A percentile compares a stretch with the other conserved stretches of the same genome.
Evolutionary conservation across 345 rosid genomes (phyloP).

Genomic region (Ailanthus altissimus): DNA sequence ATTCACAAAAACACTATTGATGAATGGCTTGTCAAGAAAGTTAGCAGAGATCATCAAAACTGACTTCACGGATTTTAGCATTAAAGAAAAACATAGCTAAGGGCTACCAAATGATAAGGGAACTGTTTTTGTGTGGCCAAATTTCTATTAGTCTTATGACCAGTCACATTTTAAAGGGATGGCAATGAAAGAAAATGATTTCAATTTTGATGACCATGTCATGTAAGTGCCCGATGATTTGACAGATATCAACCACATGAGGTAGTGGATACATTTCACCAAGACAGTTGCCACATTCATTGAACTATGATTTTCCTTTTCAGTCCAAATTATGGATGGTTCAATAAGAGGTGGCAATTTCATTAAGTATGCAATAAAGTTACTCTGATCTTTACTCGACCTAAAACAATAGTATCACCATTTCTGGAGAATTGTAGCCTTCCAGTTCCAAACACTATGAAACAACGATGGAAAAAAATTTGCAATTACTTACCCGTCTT

Average conservation of each 20-base stretch:
- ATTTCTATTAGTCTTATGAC: not conserved
- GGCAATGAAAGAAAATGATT: not conserved
- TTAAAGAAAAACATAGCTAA: not conserved
- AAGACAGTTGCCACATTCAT: not conserved
- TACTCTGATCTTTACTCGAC: not conserved
- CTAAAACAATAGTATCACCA: not conserved
- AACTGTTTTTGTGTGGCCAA: slow-evolving; percentile 10
- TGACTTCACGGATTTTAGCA: not conserved
- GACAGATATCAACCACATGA: not conserved
- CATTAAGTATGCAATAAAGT: not conserved
- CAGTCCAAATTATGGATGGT: not conserved
- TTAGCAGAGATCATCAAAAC: not conserved
- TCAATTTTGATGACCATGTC: not conserved
- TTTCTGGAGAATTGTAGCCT: slow-evolving; percentile 2
- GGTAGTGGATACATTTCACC: not conserved
- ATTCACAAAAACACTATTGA: not conserved
- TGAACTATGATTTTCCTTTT: not conserved
- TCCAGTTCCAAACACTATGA: not conserved
- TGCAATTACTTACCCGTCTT: slow-evolving; percentile 22
- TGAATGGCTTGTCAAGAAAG: not conserved
- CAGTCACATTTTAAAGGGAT: not conserved
- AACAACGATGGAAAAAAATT: slow-evolving; percentile 3
- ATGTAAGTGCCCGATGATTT: not conserved
- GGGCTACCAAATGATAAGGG: not conserved
- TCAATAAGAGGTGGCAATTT: not conserved